A percentile compares a stretch with the other conserved stretches of the same genome.
Conservation (phyloP, 225 moss, liverwort and hornwort species). For the Bryum argenteum region DNA sequence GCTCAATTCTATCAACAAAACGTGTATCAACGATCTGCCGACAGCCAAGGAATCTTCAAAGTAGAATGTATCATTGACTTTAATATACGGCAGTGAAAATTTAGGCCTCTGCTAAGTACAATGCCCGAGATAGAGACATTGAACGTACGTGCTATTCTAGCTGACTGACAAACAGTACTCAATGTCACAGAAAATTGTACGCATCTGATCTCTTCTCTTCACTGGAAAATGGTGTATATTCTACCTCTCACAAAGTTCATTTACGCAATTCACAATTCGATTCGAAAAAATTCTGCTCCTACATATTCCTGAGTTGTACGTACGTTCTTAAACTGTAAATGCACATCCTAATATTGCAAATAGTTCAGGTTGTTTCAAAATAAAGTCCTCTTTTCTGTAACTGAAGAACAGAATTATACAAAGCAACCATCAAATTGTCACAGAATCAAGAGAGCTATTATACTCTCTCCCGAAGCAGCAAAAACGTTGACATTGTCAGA, state of each 20-base stretch:
- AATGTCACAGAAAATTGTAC: not conserved
- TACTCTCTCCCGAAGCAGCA: too few relatives aligned
- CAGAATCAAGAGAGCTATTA: too few relatives aligned
- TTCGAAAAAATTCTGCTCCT: not conserved
- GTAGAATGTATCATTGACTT: not conserved
- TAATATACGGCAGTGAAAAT: not conserved
- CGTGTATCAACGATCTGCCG: not conserved
- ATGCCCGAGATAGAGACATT: not conserved
- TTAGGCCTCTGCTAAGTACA: not conserved
- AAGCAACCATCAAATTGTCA: too few relatives aligned
- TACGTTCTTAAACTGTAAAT: not conserved
- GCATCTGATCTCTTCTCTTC: not conserved
- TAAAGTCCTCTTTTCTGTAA: not conserved
- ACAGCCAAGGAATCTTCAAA: not conserved
- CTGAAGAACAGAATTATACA: not conserved
- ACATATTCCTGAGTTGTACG: not conserved
- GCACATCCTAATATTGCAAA: not conserved
- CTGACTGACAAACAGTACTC: not conserved
- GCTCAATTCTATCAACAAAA: constrained; percentile 6
- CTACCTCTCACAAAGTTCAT: too few relatives aligned
- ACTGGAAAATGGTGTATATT: not conserved
- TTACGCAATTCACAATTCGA: not conserved
- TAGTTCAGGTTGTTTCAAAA: not conserved
- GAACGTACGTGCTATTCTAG: constrained; percentile 7
- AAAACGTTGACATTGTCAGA: too few relatives aligned